These are phyloP conservation scores for Pyrus hybrid DNA, from an alignment of 331 rosid genomes.

Conservation along the genomic window DNA sequence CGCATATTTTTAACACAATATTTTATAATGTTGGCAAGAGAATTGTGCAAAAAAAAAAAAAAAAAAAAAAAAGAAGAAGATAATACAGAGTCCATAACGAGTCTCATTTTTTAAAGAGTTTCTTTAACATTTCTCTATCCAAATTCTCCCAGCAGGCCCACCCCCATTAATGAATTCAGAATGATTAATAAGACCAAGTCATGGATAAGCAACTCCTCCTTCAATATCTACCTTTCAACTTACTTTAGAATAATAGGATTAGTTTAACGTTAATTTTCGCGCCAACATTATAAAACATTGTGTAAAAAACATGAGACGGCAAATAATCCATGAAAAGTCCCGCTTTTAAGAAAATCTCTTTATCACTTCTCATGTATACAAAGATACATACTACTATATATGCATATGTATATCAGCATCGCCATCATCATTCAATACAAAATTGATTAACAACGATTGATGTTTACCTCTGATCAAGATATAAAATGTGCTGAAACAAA, in stretches of 20 bases:
- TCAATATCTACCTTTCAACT: neutral
- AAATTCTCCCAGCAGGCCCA: neutral
- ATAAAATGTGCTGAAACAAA: neutral
- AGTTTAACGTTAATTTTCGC: too few relatives aligned
- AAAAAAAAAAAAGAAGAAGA: rapidly evolving
- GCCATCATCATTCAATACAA: neutral
- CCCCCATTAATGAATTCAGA: too few relatives aligned
- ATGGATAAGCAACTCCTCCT: neutral
- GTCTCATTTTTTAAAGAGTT: rapidly evolving
- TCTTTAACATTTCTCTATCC: neutral
- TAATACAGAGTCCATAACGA: rapidly evolving
- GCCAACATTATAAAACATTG: too few relatives aligned
- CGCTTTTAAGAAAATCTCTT: too few relatives aligned
- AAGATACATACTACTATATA: neutral
- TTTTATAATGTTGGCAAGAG: rapidly evolving
- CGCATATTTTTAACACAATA: too few relatives aligned
- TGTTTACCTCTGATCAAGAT: neutral
- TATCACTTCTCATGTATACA: neutral
- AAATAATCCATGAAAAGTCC: too few relatives aligned
- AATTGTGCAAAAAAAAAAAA: too few relatives aligned
- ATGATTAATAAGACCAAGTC: neutral
- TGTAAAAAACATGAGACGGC: too few relatives aligned
- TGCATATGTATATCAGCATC: neutral
- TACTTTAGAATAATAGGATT: too few relatives aligned
- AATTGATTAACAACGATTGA: neutral